Evolutionary conservation across 352 stramenopile genomes (phyloP).

Genomic region (Globisporangium camurandrum): DNA sequence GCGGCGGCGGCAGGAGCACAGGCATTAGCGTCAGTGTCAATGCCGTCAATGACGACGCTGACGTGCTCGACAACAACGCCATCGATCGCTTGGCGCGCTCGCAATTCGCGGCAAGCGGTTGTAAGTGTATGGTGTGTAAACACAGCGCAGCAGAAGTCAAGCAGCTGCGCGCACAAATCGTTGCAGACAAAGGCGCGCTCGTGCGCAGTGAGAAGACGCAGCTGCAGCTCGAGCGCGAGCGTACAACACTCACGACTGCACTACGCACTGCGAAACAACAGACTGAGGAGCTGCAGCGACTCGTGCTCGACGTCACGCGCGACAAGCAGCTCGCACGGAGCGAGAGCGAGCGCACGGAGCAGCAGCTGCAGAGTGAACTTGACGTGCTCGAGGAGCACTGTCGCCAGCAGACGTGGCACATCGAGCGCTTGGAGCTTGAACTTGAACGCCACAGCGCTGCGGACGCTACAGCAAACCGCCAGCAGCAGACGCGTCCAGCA

Average conservation of each 20-base stretch:
- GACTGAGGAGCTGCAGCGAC: conserved; percentile 42
- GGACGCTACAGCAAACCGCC: neutral
- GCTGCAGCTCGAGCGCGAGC: conserved; percentile 34
- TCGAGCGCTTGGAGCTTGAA: conserved; percentile 13
- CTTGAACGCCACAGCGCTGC: too few relatives aligned
- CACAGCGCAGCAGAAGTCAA: conserved; percentile 31
- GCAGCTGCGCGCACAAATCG: conserved; percentile 30
- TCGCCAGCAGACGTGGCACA: conserved; percentile 5
- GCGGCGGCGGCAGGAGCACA: conserved; percentile 14
- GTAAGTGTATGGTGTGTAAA: conserved; percentile 35
- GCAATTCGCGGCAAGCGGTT: too few relatives aligned
- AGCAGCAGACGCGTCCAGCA: neutral
- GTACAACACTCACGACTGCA: conserved; percentile 30
- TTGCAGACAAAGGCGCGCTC: conserved; percentile 34
- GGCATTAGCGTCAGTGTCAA: conserved; percentile 10
- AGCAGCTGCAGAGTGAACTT: conserved; percentile 27
- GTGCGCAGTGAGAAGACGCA: conserved; percentile 35
- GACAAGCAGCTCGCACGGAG: conserved; percentile 46
- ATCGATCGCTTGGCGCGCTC: too few relatives aligned
- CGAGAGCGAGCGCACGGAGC: conserved; percentile 19
- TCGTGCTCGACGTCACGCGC: conserved; percentile 33
- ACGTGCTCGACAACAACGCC: conserved; percentile 8
- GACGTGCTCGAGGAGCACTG: conserved; percentile 18
- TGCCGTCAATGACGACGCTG: too few relatives aligned
- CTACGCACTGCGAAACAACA: conserved; percentile 40